phyloP scores from a whole-genome alignment of 2,329 filamentous ascomycete genomes.

The Sordariomycetes sp. region DNA sequence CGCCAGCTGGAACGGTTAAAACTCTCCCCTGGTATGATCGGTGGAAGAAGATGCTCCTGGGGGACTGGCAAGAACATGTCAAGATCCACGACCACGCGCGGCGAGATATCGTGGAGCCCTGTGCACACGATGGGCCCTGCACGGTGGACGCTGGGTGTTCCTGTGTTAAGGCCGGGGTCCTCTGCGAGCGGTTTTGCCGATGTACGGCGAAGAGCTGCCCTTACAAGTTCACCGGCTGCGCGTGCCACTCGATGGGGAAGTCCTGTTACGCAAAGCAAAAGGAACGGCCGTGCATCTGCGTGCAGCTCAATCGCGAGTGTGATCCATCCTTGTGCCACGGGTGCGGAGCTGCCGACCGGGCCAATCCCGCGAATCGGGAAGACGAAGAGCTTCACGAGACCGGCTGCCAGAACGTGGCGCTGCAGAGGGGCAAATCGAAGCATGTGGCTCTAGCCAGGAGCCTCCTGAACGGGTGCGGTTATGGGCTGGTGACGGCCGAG shows the following conservation, averaged over 20 bases:
- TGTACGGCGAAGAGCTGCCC: conserved; percentile 49
- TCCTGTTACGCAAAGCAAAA: conserved; percentile 45
- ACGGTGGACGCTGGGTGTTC: conserved; percentile 43
- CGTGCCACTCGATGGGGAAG: conserved; percentile 50
- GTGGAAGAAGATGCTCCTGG: conserved; percentile 39
- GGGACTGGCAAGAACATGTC: conserved; percentile 46
- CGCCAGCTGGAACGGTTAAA: conserved; percentile 24
- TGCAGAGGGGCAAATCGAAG: conserved; percentile 59
- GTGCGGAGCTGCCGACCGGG: conserved; percentile 59
- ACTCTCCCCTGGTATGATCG: conserved; percentile 45
- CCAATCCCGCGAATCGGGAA: conserved; percentile 57
- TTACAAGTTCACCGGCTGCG: conserved; percentile 56
- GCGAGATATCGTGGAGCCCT: conserved; percentile 51
- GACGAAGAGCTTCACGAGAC: conserved; percentile 42
- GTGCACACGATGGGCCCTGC: conserved; percentile 60
- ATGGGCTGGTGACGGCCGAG: conserved; percentile 65
- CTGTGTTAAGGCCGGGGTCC: conserved; percentile 49
- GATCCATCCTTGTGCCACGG: conserved; percentile 63
- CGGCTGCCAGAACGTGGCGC: conserved; percentile 60
- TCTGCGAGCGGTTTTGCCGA: conserved; percentile 64
- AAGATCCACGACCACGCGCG: conserved; percentile 43
- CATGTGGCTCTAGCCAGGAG: conserved; percentile 60
- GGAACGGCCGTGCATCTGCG: conserved; percentile 57
- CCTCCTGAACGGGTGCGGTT: conserved; percentile 56
- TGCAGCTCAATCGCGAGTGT: conserved; percentile 65